A percentile compares a stretch with the other conserved stretches of the same genome.
phyloP scores from a whole-genome alignment of 169 alveolate genomes.

The Eimeria falciformis region DNA sequence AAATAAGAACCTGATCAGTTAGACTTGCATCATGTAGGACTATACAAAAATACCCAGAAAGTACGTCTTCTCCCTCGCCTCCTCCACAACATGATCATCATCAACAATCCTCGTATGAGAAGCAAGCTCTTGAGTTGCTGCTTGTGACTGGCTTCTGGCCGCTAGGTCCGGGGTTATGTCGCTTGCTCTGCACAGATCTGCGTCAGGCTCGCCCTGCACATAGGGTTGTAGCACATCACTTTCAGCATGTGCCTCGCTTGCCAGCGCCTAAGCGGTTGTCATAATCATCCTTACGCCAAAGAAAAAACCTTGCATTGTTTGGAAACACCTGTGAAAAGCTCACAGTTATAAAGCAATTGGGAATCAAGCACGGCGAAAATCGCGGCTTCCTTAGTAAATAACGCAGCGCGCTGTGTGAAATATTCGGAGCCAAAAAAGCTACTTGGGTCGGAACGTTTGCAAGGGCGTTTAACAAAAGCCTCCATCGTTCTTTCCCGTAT shows the following conservation, averaged over 20 bases:
- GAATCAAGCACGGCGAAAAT: constrained; percentile 46
- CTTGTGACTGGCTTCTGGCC: background rate
- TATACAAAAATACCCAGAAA: constrained; percentile 39
- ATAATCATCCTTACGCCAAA: no score
- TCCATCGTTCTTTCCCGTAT: constrained; percentile 51
- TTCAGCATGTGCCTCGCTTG: no score
- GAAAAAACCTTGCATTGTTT: background rate
- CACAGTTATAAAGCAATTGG: constrained; percentile 27
- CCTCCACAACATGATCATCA: constrained; percentile 50
- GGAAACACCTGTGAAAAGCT: background rate
- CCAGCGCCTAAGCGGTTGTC: no score
- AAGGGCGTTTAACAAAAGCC: constrained; percentile 7
- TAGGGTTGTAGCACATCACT: no score
- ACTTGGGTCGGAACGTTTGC: constrained; percentile 35
- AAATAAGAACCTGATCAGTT: no score
- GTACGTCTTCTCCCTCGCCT: constrained; percentile 55
- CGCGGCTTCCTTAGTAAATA: constrained; percentile 46
- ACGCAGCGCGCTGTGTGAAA: constrained; percentile 61
- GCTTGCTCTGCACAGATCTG: no score
- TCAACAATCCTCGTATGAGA: background rate
- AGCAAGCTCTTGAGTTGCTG: no score
- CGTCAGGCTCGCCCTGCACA: no score
- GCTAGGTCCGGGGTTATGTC: background rate
- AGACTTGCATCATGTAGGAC: background rate
- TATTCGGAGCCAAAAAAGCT: constrained; percentile 35